These are phyloP conservation scores for Globisporangium orthogonon DNA, from an alignment of 352 stramenopile genomes.

Conservation along the genomic window DNA sequence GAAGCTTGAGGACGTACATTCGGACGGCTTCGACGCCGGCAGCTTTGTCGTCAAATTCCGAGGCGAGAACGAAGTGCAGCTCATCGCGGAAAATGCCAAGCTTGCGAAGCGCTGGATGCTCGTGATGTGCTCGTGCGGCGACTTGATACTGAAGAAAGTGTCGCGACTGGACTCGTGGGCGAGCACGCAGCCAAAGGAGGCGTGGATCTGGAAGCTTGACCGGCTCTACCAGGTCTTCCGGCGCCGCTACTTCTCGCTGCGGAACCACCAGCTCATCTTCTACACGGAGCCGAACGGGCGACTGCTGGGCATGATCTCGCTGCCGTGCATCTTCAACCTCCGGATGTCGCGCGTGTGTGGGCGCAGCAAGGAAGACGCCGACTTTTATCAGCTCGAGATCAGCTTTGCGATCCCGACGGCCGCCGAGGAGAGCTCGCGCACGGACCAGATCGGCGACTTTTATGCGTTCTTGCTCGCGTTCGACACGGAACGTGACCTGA, in stretches of 20 bases:
- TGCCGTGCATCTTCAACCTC: constrained; percentile 78
- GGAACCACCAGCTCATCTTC: constrained; percentile 82
- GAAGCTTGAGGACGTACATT: constrained; percentile 74
- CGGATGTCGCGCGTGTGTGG: constrained; percentile 78
- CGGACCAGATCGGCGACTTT: constrained; percentile 72
- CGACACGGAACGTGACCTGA: constrained; percentile 61
- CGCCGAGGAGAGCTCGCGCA: constrained; percentile 46
- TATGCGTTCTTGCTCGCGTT: constrained; percentile 77
- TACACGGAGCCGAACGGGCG: constrained; percentile 62
- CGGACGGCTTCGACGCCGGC: constrained; percentile 55
- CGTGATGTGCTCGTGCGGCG: constrained; percentile 82
- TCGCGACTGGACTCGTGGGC: constrained; percentile 61
- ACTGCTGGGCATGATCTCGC: constrained; percentile 64
- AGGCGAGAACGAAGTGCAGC: constrained; percentile 61
- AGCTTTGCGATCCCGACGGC: constrained; percentile 68
- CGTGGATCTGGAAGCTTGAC: constrained; percentile 86
- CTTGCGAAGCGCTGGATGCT: constrained; percentile 84
- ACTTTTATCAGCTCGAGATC: constrained; percentile 84
- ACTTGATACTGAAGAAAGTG: constrained; percentile 67
- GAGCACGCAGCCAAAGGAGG: constrained; percentile 76
- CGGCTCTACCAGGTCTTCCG: constrained; percentile 82
- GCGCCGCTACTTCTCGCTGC: constrained; percentile 72
- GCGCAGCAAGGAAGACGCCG: constrained; percentile 49
- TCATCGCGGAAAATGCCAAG: constrained; percentile 63
- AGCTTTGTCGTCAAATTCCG: constrained; percentile 77